These are phyloP conservation scores for Trichoderma afroharzianum DNA, from an alignment of 2,329 filamentous ascomycete genomes.

Conservation along the genomic window DNA sequence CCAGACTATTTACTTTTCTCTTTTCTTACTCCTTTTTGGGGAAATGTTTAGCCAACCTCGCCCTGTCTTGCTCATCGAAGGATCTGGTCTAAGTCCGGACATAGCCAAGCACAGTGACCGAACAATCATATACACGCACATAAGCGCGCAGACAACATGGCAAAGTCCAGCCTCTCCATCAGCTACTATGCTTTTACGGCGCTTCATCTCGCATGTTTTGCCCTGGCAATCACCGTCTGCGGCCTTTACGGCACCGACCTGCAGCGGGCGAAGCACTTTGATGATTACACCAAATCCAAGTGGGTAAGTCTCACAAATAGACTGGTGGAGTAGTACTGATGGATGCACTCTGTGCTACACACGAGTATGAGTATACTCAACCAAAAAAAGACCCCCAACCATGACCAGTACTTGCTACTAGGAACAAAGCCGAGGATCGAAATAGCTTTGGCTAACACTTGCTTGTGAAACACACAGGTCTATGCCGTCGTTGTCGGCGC, in stretches of 20 bases:
- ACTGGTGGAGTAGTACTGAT: background rate
- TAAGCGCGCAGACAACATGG: slow-evolving; percentile 34
- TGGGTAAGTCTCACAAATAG: slow-evolving; percentile 52
- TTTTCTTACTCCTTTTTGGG: background rate
- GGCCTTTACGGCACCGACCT: slow-evolving; percentile 76
- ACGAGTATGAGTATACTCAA: background rate
- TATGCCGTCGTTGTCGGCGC: slow-evolving; percentile 70
- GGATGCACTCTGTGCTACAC: background rate
- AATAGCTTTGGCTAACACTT: background rate
- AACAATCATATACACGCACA: background rate
- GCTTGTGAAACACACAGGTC: slow-evolving; percentile 41
- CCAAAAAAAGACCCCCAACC: background rate
- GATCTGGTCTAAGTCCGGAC: background rate
- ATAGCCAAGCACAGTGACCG: background rate
- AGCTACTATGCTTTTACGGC: slow-evolving; percentile 54
- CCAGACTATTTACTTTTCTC: background rate
- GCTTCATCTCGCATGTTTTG: slow-evolving; percentile 73
- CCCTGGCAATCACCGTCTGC: slow-evolving; percentile 70
- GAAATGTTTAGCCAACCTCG: background rate
- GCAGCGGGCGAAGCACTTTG: slow-evolving; percentile 46
- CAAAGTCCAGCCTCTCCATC: slow-evolving; percentile 40
- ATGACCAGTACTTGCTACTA: background rate
- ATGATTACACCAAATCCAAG: slow-evolving; percentile 57
- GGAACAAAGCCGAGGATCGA: background rate
- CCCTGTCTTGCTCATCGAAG: background rate